phyloP scores from a whole-genome alignment of 306 rosid species.

The Castanea sativa region DNA sequence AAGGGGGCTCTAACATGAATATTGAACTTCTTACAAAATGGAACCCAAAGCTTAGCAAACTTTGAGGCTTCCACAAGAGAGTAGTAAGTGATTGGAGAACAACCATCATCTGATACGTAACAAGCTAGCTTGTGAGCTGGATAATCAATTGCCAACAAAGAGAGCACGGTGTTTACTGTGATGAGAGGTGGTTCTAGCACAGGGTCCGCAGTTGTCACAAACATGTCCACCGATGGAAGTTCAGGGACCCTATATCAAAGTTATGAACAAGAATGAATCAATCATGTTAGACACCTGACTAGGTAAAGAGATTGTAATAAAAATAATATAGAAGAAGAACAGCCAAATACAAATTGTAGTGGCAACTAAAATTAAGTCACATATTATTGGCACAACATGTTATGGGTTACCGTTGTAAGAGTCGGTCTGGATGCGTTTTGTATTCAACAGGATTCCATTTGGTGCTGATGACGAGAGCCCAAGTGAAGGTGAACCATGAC shows the following conservation, averaged over 20 bases:
- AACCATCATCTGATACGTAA: constrained; percentile 70
- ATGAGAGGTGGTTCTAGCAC: constrained; percentile 58
- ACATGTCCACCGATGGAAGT: constrained; percentile 56
- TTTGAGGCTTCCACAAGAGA: constrained; percentile 56
- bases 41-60: constrained; percentile 62
- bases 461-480: constrained; percentile 31
- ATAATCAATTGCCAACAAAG: constrained; percentile 65
- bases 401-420: constrained; percentile 17
- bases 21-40: constrained; percentile 53
- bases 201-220: constrained; percentile 70
- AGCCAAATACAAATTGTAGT: too few species aligned
- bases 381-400: too few species aligned
- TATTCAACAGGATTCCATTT: constrained; percentile 47
- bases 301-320: too few species aligned
- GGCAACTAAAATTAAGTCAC: too few species aligned
- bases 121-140: constrained; percentile 68
- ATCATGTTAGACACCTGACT: too few species aligned
- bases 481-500: constrained; percentile 50
- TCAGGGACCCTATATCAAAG: constrained; percentile 31
- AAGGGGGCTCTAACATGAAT: constrained; percentile 60
- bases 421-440: constrained; percentile 18
- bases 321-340: too few species aligned
- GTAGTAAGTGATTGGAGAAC: constrained; percentile 51
- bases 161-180: constrained; percentile 60
- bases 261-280: not conserved